These are phyloP conservation scores for Madurella mycetomatis DNA, from an alignment of 2,329 filamentous ascomycete species.

Conservation along the genomic window DNA sequence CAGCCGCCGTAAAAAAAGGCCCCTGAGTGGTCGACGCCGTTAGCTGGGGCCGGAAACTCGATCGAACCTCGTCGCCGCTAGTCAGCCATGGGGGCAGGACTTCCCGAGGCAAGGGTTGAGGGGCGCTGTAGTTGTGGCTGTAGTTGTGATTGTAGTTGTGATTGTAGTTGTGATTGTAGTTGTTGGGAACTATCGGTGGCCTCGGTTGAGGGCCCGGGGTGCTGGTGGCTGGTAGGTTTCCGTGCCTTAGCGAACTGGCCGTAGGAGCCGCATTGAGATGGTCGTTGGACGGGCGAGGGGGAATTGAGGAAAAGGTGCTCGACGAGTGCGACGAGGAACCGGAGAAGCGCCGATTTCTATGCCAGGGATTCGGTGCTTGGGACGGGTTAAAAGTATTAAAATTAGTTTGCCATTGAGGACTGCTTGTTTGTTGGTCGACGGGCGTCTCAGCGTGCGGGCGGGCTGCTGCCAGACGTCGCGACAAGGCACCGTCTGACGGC, in stretches of 20 bases:
- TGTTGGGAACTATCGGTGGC: conserved; percentile 28
- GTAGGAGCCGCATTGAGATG: conserved; percentile 22
- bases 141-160: conserved; percentile 28
- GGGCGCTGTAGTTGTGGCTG: conserved; percentile 23
- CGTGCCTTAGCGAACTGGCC: conserved; percentile 13
- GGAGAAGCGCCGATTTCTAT: conserved; percentile 41
- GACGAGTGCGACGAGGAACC: conserved; percentile 45
- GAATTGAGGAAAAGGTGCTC: conserved; percentile 43
- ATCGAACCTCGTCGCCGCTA: conserved; percentile 46
- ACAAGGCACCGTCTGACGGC: conserved; percentile 20
- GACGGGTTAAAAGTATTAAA: neutral
- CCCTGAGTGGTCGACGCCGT: conserved; percentile 55
- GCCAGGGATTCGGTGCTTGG: conserved; percentile 32
- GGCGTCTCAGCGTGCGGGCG: conserved; percentile 20
- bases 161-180: conserved; percentile 25
- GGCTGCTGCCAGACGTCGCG: conserved; percentile 16
- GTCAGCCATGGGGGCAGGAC: conserved; percentile 43
- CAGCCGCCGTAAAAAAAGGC: conserved; percentile 38
- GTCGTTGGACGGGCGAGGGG: conserved; percentile 39
- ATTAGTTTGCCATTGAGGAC: conserved; percentile 12
- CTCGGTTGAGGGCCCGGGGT: conserved; percentile 7
- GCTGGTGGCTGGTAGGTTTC: conserved; percentile 3
- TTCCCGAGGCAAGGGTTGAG: conserved; percentile 27
- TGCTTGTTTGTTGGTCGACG: conserved; percentile 24
- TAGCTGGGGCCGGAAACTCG: conserved; percentile 54